These are phyloP conservation scores for Wickerhamomyces bisporus DNA, from an alignment of 805 yeast species.

Conservation along the genomic window DNA sequence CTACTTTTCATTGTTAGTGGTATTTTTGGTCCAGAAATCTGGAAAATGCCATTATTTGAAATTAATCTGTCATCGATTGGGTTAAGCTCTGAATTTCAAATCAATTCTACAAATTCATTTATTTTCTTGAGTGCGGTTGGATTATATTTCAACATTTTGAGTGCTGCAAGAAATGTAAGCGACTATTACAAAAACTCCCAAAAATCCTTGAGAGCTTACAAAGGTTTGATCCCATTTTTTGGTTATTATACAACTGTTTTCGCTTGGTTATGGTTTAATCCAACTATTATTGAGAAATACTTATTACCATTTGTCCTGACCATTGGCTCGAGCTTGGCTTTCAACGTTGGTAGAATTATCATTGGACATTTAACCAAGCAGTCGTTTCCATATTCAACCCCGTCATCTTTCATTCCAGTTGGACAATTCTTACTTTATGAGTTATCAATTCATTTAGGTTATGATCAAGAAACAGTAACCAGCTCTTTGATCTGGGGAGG, in stretches of 20 bases:
- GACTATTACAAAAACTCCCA: slow-evolving; percentile 33
- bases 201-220: slow-evolving; percentile 33
- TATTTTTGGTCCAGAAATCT: slow-evolving; percentile 59
- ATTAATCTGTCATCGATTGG: slow-evolving; percentile 22
- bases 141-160: slow-evolving; percentile 57
- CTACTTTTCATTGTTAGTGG: slow-evolving; percentile 58
- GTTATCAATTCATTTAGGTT: slow-evolving; percentile 21
- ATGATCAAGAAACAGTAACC: slow-evolving; percentile 37
- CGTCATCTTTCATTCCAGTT: slow-evolving; percentile 65
- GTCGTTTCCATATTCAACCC: slow-evolving; percentile 65
- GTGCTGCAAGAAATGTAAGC: slow-evolving; percentile 60
- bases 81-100: slow-evolving; percentile 15
- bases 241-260: slow-evolving; percentile 29
- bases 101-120: slow-evolving; percentile 41
- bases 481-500: slow-evolving; percentile 58
- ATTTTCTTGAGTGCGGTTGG: slow-evolving; percentile 48
- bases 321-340: slow-evolving; percentile 74
- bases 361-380: slow-evolving; percentile 80
- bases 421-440: slow-evolving; percentile 35
- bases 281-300: slow-evolving; percentile 27
- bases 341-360: slow-evolving; percentile 87
- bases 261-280: slow-evolving; percentile 47
- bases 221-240: slow-evolving; percentile 63
- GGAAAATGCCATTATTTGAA: slow-evolving; percentile 45
- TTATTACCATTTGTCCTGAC: slow-evolving; percentile 60